Conservation (phyloP, 441 rosid species). For the Pelargonium myrrhifolium region DNA sequence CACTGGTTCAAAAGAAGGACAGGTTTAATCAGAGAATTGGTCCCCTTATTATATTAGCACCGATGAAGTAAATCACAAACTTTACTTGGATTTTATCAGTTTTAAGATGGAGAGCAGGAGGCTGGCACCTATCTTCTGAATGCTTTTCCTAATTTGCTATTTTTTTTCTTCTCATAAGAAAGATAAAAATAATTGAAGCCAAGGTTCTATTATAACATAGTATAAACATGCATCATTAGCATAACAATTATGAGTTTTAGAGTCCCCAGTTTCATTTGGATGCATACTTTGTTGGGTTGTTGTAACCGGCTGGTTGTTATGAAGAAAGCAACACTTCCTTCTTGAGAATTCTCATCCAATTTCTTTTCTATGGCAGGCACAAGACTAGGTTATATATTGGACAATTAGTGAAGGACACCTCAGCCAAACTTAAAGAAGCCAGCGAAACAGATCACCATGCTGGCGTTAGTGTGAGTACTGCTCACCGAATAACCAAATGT, state of each 20-base stretch:
- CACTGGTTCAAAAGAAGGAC: neutral
- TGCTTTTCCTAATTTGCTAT: neutral
- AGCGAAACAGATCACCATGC: constrained; percentile 46
- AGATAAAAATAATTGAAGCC: too few species aligned
- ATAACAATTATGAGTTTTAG: too few species aligned
- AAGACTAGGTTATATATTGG: constrained; percentile 52
- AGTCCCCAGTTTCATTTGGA: neutral
- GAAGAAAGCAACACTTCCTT: neutral
- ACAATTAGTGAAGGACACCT: constrained; percentile 39
- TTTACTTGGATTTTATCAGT: neutral
- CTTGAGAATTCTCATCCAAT: neutral
- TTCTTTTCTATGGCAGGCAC: constrained; percentile 32
- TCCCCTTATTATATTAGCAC: neutral
- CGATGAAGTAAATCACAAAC: neutral
- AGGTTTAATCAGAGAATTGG: neutral
- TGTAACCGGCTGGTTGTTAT: neutral
- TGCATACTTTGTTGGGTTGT: neutral
- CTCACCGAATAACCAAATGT: neutral
- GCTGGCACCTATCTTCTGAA: neutral
- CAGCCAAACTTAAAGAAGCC: constrained; percentile 39
- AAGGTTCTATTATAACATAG: too few species aligned
- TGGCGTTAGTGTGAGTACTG: constrained; percentile 30
- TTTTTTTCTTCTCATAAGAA: too few species aligned
- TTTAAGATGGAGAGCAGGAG: neutral
- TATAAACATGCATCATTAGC: too few species aligned